Base-by-base conservation (phyloP, 2,329 filamentous ascomycete species). In the Diaporthe capsici region DNA sequence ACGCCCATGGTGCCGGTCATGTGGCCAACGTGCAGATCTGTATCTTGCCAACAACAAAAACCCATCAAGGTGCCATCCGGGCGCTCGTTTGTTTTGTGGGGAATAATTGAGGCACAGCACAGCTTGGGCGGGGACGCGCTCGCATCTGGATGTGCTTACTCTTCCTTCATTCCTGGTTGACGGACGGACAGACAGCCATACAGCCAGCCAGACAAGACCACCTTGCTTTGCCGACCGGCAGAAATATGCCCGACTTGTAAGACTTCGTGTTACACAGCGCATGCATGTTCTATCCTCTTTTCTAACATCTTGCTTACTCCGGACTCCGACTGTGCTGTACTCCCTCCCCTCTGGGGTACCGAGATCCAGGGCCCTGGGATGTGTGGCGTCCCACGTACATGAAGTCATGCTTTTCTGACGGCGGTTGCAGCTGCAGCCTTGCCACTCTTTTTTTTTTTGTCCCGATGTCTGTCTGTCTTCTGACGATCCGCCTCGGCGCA, bases 371-470 rank as follows among this genome's bases (percentile, higher is more conserved):
- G 20, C 58, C 20, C 47, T 65, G 71, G 71, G 71, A 57, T 55
- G 71, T 44, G 71, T 73, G 71, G 71, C 71, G 71, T 53, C 71
- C 42, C 58, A 65, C 71, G 71, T 65, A 73, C 71, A 73, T 73
- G 58, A 73, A 65, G 37, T 65, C 71, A 55, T 55, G 58, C 47
- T 44, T 70, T 28, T 55, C 65, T 70, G 49, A 55, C 49, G 34
- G 65, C 49, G 13, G 65, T 55, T 70, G 65, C 65, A 70, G 34
- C 58, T 73, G 58, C 44, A 61, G 70, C 57, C 57, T 61, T 42
- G 44, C 39, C 28, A 8, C 25, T 20, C 31, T 58, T 58, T 42
- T 61, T 15, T 61, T 15, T 55, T 60, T 42, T 72, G 13, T 51
- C 57, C 47, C 58, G 47, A 51, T 61, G 49, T 49, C 57, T 51